Evolutionary conservation across 75 land plant species (phyloP).

Genomic region (Pseudotsuga menziesii): DNA sequence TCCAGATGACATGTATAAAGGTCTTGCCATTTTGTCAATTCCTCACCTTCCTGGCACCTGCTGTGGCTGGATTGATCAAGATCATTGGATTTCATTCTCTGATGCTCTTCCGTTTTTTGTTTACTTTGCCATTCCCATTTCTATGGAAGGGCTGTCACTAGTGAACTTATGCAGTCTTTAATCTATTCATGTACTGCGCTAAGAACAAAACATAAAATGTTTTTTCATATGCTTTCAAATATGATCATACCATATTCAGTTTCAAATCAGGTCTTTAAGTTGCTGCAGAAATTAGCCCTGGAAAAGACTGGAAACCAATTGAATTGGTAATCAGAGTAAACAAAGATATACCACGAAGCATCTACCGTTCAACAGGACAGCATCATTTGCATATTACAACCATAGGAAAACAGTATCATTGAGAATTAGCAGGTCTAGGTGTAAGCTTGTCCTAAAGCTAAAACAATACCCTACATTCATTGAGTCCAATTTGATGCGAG

Average conservation of each 20-base stretch:
- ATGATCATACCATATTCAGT: background rate
- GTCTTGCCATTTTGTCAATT: background rate
- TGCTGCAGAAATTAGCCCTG: background rate
- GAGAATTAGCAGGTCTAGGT: background rate
- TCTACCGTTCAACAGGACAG: background rate
- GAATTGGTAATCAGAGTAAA: background rate
- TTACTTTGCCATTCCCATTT: background rate
- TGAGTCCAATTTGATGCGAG: too few relatives aligned
- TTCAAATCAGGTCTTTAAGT: background rate
- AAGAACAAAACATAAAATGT: background rate
- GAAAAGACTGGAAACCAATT: background rate
- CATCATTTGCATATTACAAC: background rate
- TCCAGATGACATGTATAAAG: background rate
- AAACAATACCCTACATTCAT: too few relatives aligned
- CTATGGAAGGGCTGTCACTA: background rate
- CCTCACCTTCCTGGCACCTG: background rate
- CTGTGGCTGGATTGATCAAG: too few relatives aligned
- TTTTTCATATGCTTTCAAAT: background rate
- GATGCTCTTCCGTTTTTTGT: too few relatives aligned
- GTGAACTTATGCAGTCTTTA: too few relatives aligned
- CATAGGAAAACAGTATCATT: background rate
- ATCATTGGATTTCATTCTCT: too few relatives aligned
- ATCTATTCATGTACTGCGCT: background rate
- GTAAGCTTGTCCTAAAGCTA: too few relatives aligned
- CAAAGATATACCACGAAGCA: background rate